phyloP scores from a whole-genome alignment of 805 yeast species.

The Blastobotrys parvus region DNA sequence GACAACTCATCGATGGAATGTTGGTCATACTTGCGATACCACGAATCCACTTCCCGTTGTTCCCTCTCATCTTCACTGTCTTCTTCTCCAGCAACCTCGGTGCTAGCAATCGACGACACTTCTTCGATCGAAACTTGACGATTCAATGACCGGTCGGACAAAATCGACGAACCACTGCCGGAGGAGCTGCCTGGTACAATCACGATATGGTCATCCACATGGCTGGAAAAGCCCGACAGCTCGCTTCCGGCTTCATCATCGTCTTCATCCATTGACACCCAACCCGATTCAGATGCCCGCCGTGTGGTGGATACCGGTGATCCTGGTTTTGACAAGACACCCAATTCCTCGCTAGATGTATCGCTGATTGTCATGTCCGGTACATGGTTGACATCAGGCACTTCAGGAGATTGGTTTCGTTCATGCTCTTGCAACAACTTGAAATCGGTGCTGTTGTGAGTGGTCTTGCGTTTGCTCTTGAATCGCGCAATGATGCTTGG shows the following conservation, averaged over 20 bases:
- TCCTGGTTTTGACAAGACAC: background rate
- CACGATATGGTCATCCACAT: background rate
- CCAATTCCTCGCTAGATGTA: background rate
- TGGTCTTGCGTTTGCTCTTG: background rate
- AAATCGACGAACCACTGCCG: background rate
- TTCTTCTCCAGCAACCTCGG: background rate
- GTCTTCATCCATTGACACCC: too few species aligned
- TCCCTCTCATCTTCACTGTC: conserved; percentile 18
- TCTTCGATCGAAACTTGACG: background rate
- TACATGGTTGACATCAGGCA: background rate
- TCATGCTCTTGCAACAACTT: background rate
- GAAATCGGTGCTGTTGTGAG: background rate
- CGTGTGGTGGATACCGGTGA: background rate
- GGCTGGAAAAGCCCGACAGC: background rate
- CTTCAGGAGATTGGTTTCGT: background rate
- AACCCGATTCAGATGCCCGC: background rate
- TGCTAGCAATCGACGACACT: background rate
- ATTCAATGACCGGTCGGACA: background rate
- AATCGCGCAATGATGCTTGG: background rate
- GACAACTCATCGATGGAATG: background rate
- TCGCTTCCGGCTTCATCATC: background rate
- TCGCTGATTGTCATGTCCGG: background rate
- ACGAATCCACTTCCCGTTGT: conserved; percentile 28
- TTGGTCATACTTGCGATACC: conserved; percentile 17
- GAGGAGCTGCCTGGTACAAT: background rate